Evolutionary conservation across 805 yeast genomes (phyloP), one percentile per base, ranked within the genome.

Genomic region (Cyberlindnera veronae): DNA sequence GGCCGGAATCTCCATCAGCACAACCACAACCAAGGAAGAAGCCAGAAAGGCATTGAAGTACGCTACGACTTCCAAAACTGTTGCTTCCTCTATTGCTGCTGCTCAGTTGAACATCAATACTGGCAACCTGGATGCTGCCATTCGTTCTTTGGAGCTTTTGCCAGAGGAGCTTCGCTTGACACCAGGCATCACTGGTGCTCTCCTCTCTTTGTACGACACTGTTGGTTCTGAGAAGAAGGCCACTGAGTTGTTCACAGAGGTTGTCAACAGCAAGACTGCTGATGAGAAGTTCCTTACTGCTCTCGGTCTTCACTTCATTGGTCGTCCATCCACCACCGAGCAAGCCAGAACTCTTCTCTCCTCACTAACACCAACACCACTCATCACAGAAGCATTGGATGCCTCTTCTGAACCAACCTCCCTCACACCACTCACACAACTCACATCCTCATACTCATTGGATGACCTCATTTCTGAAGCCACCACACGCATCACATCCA

Each of bases 181-280:
- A 5, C 81, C 85, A 3, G 75, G 76, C 4, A 55, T 82, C 32
- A 64, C 74, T 29, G 76, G 78, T 20, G 60, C 72, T 5, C 58
- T 79, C 21, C 63, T 73, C 9, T 64, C 75, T 12, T 53, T 81
- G 6, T 77, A 74, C 55, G 81, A 76, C 46, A 44, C 57, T 11
- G 57, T 69, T 32, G 70, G 73, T 31, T 63, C 72, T 33, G 56
- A 55, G 21, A 55, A 55, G 32, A 55, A 63, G 34, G 64, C 64
- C 18, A 38, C 46, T 2, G 54, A 53, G 3, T 51, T 72, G 15
- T 59, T 74, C 33, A 36, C 48, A 6, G 18, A 29, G 1, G 41
- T 42, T 1, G 10, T 17, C 12, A 11, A 13, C 2, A 17, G 32
- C 13, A 15, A 31, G 6, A 6, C 34, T 6, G 12, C 32, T 1